Evolutionary conservation across 1,284 basidiomycete species (phyloP).

Genomic region (Ceratobasidium sp.): DNA sequence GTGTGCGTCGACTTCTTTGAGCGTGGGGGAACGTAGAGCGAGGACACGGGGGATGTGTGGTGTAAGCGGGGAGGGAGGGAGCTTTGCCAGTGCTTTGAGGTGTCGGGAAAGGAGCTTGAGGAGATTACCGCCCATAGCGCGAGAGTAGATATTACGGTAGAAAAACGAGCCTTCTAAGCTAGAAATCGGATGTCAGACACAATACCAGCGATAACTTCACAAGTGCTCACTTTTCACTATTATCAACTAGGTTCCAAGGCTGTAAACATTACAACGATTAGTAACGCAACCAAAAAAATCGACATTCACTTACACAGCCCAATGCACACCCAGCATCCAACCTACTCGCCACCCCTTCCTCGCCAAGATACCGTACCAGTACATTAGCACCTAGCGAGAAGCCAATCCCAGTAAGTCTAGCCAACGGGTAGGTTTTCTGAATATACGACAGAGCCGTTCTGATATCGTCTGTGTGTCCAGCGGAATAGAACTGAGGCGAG

Average conservation of each 20-base stretch:
- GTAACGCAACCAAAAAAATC: conserved; percentile 43
- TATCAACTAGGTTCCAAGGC: conserved; percentile 80
- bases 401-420: conserved; percentile 86
- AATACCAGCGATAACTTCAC: neutral
- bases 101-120: conserved; percentile 74
- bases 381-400: conserved; percentile 97
- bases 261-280: conserved; percentile 53
- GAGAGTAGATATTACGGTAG: conserved; percentile 80
- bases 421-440: conserved; percentile 76
- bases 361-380: conserved; percentile 89
- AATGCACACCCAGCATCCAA: conserved; percentile 80
- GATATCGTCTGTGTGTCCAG: conserved; percentile 85
- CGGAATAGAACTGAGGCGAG: conserved; percentile 83
- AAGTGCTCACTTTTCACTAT: conserved; percentile 61
- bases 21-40: conserved; percentile 63
- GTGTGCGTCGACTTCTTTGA: conserved; percentile 70
- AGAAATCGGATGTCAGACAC: conserved; percentile 19
- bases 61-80: conserved; percentile 65
- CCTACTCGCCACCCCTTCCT: conserved; percentile 83
- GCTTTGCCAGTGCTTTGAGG: conserved; percentile 61
- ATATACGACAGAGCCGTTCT: conserved; percentile 85
- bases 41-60: conserved; percentile 61
- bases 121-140: conserved; percentile 84
- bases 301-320: conserved; percentile 71
- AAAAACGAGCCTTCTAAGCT: conserved; percentile 70